A percentile compares a stretch with the other conserved stretches of the same genome.
Evolutionary conservation across 352 stramenopile species (phyloP).

Genomic region (Phytophthora cryptogea): DNA sequence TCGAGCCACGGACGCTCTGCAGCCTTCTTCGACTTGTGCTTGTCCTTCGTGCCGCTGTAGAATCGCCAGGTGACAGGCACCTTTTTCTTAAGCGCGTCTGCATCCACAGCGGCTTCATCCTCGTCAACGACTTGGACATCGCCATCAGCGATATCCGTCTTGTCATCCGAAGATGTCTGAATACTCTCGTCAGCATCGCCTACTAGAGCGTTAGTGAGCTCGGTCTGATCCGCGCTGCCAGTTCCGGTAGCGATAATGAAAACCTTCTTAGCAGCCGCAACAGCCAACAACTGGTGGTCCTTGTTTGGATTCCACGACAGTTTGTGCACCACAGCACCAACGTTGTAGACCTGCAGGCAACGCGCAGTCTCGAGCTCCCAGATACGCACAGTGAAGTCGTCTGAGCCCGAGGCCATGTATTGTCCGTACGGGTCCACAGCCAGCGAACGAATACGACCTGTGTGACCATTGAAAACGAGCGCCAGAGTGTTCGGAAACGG

Average conservation of each 20-base stretch:
- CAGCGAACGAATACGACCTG: conserved; percentile 92
- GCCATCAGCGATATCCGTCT: conserved; percentile 29
- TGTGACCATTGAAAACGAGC: conserved; percentile 90
- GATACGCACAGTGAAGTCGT: conserved; percentile 95
- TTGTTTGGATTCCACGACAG: conserved; percentile 98
- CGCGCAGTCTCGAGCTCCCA: conserved; percentile 97
- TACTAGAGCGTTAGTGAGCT: conserved; percentile 95
- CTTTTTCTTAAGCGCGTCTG: conserved; percentile 84
- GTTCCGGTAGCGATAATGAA: conserved; percentile 95
- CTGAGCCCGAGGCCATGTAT: conserved; percentile 95
- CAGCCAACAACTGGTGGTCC: conserved; percentile 95
- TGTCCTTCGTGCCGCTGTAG: conserved; percentile 83
- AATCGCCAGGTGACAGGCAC: conserved; percentile 93
- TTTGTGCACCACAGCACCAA: conserved; percentile 89
- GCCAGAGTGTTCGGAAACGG: conserved; percentile 97
- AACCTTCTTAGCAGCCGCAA: conserved; percentile 90
- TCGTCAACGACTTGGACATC: conserved; percentile 73
- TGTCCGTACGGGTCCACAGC: conserved; percentile 96
- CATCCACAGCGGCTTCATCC: conserved; percentile 68
- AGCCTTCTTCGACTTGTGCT: conserved; percentile 62
- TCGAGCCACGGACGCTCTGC: conserved; percentile 64
- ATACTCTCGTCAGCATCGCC: conserved; percentile 81
- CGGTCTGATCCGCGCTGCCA: conserved; percentile 91
- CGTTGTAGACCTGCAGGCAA: conserved; percentile 92
- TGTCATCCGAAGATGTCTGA: conserved; percentile 46